Evolutionary conservation across 1,284 basidiomycete species (phyloP), one percentile per base, ranked within the genome.

Genomic region (Gymnopus androsaceus): DNA sequence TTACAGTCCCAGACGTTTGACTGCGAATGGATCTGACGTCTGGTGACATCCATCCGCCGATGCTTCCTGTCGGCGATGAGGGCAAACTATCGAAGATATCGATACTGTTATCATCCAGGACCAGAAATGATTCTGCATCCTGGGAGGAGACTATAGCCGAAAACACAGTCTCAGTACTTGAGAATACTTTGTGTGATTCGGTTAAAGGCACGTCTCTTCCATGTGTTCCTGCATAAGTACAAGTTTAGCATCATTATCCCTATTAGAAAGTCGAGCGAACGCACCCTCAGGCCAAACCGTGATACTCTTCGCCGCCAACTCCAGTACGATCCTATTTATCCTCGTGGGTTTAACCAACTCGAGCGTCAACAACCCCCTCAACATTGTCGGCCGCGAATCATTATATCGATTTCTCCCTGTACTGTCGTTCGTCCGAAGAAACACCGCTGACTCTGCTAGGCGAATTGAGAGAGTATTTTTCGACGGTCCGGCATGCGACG

Each of bases 281-380:
- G 53, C 62, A 94, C 94, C 92, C 81, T 98, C 94, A 3, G 91
- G 88, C 90, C 94, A 97, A 21, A 75, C 73, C 5, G 79, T 83
- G 12, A 71, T 70, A 5, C 83, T 75, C 61, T 81, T 89, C 5
- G 92, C 95, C 51, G 85, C 78, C 19, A 98, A 76, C 63, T 86
- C 85, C 44, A 97, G 77, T 54, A 87, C 83, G 56, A 99, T 95
- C 64, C 87, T 91, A 34, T 89, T 88, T 65, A 99, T 88, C 68
- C 89, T 87, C 37, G 87, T 94, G 0, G 95, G 85, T 68, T 95
- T 96, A 46, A 78, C 76, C 28, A 98, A 78, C 11, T 85, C 83
- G 42, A 99, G 76, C 1, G n/a, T 87, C 88, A 56, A 98, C 79
- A 11, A 98, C 76, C n/a, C 95, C 96, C 96, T 82, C 30, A 99